A percentile compares a stretch with the other conserved stretches of the same genome.
These are phyloP conservation scores for Kockovaella imperatae DNA, from an alignment of 768 basidiomycete species.

Conservation along the genomic window DNA sequence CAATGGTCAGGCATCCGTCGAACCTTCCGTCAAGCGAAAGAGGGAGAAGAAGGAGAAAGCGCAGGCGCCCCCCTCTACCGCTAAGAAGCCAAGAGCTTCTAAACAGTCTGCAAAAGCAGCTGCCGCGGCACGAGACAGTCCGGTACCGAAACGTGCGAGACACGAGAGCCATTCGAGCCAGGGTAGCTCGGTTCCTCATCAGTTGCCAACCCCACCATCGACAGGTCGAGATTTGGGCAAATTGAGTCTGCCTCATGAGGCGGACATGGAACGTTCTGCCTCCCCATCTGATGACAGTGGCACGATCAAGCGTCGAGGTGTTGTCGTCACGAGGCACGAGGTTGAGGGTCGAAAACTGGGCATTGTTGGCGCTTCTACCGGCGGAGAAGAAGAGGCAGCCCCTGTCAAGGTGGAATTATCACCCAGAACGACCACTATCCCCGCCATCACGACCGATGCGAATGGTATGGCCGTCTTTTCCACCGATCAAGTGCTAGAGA, in stretches of 20 bases:
- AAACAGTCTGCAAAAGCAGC: too few species aligned
- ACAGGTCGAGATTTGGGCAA: constrained; percentile 19
- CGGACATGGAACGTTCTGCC: too few species aligned
- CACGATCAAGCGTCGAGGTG: constrained; percentile 6
- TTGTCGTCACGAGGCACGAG: constrained; percentile 20
- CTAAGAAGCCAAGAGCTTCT: neutral
- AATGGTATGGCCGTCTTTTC: constrained; percentile 21
- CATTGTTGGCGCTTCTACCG: constrained; percentile 14
- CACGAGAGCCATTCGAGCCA: too few species aligned
- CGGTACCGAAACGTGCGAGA: too few species aligned
- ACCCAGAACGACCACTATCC: constrained; percentile 18
- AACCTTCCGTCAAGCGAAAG: constrained; percentile 21
- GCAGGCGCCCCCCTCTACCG: constrained; percentile 1
- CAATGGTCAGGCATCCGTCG: constrained; percentile 5
- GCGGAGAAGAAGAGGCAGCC: constrained; percentile 9
- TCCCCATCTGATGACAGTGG: neutral
- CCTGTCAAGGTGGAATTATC: constrained; percentile 8
- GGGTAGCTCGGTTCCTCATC: too few species aligned
- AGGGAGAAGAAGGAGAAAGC: constrained; percentile 14
- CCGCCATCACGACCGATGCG: constrained; percentile 18
- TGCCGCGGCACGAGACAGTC: neutral
- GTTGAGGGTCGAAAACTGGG: constrained; percentile 30
- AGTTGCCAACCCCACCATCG: constrained; percentile 35
- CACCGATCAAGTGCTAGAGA: constrained; percentile 26
- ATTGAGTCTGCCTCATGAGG: constrained; percentile 1